A percentile compares a stretch with the other conserved stretches of the same genome.
Evolutionary conservation across 768 basidiomycete genomes (phyloP).

Genomic region (Rhizopogon sp.): DNA sequence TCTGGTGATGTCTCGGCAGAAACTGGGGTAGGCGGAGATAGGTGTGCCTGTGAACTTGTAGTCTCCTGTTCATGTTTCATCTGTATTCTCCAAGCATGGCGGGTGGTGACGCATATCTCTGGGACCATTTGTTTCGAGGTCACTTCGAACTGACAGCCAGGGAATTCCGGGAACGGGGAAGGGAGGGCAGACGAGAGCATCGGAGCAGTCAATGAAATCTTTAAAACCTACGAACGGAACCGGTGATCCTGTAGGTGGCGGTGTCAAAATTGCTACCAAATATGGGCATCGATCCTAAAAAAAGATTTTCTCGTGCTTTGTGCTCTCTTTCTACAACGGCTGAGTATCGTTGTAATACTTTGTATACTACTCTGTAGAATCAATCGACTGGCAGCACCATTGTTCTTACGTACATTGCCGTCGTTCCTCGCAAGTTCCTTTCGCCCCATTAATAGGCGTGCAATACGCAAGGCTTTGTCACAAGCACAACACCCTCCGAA

Average conservation of each 20-base stretch:
- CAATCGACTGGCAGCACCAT: too few species aligned
- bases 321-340: too few species aligned
- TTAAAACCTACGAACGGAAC: constrained; percentile 1
- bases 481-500: too few species aligned
- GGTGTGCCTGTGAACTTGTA: neutral
- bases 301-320: too few species aligned
- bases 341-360: too few species aligned
- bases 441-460: too few species aligned
- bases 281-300: too few species aligned
- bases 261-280: neutral
- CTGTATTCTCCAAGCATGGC: constrained; percentile 23
- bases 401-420: too few species aligned
- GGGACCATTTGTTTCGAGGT: neutral
- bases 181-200: constrained; percentile 1
- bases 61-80: constrained; percentile 10
- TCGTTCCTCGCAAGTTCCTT: too few species aligned
- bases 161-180: neutral
- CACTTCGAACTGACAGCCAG: neutral
- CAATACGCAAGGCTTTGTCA: too few species aligned
- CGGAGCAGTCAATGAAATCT: neutral
- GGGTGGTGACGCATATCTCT: constrained; percentile 23
- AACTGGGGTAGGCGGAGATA: constrained; percentile 3
- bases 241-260: neutral
- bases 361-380: too few species aligned
- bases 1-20: constrained; percentile 14